These are phyloP conservation scores for Cyclotella atomus DNA, from an alignment of 108 stramenopile genomes.

Conservation along the genomic window DNA sequence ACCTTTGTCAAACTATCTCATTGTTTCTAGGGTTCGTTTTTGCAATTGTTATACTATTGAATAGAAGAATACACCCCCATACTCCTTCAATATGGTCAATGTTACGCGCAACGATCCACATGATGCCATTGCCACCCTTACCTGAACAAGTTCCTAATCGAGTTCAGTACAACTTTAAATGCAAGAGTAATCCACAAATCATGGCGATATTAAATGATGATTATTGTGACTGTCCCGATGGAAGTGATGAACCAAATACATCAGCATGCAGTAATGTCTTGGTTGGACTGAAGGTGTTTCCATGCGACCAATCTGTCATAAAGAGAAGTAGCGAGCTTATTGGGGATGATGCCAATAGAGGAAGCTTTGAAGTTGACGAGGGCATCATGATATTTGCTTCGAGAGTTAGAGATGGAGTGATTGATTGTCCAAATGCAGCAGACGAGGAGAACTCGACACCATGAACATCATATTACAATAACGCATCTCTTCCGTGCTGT, in stretches of 20 bases:
- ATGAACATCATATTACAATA: too few relatives aligned
- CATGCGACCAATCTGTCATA: constrained; percentile 28
- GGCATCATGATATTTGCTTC: constrained; percentile 55
- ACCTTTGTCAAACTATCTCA: not conserved
- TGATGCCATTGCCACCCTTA: not conserved
- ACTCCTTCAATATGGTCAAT: not conserved
- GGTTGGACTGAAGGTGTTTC: constrained; percentile 54
- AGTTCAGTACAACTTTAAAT: constrained; percentile 17
- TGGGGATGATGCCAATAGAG: constrained; percentile 7
- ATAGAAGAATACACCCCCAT: not conserved
- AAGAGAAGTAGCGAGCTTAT: not conserved
- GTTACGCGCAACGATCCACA: not conserved
- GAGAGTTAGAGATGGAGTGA: constrained; percentile 65
- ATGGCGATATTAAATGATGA: constrained; percentile 68
- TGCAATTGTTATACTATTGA: not conserved
- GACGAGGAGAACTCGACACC: constrained; percentile 49
- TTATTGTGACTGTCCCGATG: constrained; percentile 83
- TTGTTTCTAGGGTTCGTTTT: not conserved
- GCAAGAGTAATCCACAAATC: constrained; percentile 5
- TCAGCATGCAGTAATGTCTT: constrained; percentile 70
- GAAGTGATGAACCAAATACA: constrained; percentile 68
- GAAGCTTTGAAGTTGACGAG: constrained; percentile 10
- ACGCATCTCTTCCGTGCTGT: too few relatives aligned
- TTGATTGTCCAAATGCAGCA: constrained; percentile 70
- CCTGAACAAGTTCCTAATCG: not conserved